phyloP scores from a whole-genome alignment of 1,284 basidiomycete genomes.

The Ganoderma meredithae region DNA sequence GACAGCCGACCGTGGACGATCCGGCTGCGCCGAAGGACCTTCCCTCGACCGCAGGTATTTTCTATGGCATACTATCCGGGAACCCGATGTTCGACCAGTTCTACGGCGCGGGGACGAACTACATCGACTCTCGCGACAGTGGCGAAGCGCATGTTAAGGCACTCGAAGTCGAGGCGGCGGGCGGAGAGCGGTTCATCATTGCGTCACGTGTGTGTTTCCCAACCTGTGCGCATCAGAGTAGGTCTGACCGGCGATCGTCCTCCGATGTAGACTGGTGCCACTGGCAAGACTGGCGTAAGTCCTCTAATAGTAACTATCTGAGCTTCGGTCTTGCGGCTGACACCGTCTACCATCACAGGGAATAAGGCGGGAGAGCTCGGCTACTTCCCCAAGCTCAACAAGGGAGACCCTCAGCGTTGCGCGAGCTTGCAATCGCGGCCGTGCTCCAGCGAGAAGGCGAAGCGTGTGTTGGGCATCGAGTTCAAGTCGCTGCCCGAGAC shows the following conservation, averaged over 20 bases:
- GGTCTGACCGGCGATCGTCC: neutral
- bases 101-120: slow-evolving; percentile 36
- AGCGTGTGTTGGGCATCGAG: neutral
- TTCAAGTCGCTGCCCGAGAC: neutral
- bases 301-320: too few relatives aligned
- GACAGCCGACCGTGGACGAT: slow-evolving; percentile 27
- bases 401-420: neutral
- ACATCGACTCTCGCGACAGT: slow-evolving; percentile 67
- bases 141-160: slow-evolving; percentile 60
- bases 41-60: slow-evolving; percentile 12
- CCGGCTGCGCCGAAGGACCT: slow-evolving; percentile 23
- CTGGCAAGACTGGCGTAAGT: slow-evolving; percentile 8
- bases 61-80: slow-evolving; percentile 16
- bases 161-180: slow-evolving; percentile 54
- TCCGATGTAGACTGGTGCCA: neutral
- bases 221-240: neutral
- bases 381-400: slow-evolving; percentile 5
- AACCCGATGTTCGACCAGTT: slow-evolving; percentile 42
- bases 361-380: slow-evolving; percentile 1
- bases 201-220: slow-evolving; percentile 35
- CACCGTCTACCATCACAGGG: neutral
- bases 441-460: neutral
- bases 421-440: neutral
- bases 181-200: slow-evolving; percentile 59
- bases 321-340: neutral